Evolutionary conservation across 1,284 basidiomycete genomes (phyloP).

Genomic region (Naganishia liquefaciens): DNA sequence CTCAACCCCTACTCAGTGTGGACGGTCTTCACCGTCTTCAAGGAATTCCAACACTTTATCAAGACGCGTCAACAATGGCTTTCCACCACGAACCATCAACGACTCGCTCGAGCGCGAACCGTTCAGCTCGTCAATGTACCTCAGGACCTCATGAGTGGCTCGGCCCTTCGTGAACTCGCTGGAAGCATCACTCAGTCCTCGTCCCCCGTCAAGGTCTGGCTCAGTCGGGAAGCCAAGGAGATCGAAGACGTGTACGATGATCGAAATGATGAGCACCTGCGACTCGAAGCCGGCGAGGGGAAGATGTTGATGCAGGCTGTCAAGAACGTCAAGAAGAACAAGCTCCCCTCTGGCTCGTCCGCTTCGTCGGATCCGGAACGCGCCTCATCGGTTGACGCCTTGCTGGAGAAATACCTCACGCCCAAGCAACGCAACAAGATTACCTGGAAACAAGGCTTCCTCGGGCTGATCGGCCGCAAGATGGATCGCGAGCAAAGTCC

Average conservation of each 20-base stretch:
- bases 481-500: slow-evolving; percentile 58
- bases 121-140: slow-evolving; percentile 88
- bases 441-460: slow-evolving; percentile 62
- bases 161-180: slow-evolving; percentile 61
- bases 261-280: slow-evolving; percentile 68
- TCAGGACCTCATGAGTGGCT: slow-evolving; percentile 64
- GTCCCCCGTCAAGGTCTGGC: slow-evolving; percentile 82
- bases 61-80: slow-evolving; percentile 81
- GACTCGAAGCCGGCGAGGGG: slow-evolving; percentile 83
- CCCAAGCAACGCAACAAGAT: slow-evolving; percentile 55
- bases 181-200: slow-evolving; percentile 39
- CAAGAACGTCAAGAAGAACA: slow-evolving; percentile 60
- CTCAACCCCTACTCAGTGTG: slow-evolving; percentile 61
- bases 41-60: slow-evolving; percentile 79
- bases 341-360: slow-evolving; percentile 41
- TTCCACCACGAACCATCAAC: slow-evolving; percentile 69
- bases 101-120: slow-evolving; percentile 78
- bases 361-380: slow-evolving; percentile 54
- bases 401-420: slow-evolving; percentile 54
- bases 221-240: slow-evolving; percentile 80
- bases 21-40: slow-evolving; percentile 77
- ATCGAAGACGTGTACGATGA: slow-evolving; percentile 80
- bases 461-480: slow-evolving; percentile 59
- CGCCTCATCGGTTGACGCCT: slow-evolving; percentile 59
- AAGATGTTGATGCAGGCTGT: slow-evolving; percentile 70